Evolutionary conservation across 169 alveolate species (phyloP).

Genomic region (Eimeria falciformis): DNA sequence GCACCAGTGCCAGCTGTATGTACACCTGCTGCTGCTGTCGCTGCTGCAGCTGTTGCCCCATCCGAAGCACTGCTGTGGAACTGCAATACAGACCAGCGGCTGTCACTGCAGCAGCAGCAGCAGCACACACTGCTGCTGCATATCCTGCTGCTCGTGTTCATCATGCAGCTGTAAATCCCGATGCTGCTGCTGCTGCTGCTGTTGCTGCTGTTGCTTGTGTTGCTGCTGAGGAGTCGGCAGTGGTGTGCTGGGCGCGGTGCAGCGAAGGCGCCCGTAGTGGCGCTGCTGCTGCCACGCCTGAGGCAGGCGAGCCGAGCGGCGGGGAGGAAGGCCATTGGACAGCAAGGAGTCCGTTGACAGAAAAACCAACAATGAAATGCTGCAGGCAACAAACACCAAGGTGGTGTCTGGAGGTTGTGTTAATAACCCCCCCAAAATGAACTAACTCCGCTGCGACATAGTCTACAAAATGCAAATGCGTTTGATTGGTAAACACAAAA

Average conservation of each 20-base stretch:
- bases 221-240: not conserved
- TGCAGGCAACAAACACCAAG: no score
- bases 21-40: not conserved
- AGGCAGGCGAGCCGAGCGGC: not conserved
- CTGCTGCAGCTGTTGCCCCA: not conserved
- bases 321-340: not conserved
- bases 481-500: not conserved
- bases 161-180: not conserved
- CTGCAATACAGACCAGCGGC: not conserved
- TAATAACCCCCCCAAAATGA: not conserved
- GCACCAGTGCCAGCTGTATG: not conserved
- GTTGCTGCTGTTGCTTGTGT: not conserved
- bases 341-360: not conserved
- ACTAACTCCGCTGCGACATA: not conserved
- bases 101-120: not conserved
- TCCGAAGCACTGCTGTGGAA: not conserved
- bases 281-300: slow-evolving; percentile 36
- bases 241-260: not conserved
- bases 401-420: not conserved
- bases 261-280: not conserved
- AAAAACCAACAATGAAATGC: no score
- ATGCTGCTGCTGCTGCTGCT: not conserved
- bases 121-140: not conserved
- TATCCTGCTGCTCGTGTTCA: not conserved
- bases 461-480: not conserved